A percentile compares a stretch with the other conserved stretches of the same genome.
phyloP scores from a whole-genome alignment of 2,329 filamentous ascomycete species.

The Coniochaeta sp. region DNA sequence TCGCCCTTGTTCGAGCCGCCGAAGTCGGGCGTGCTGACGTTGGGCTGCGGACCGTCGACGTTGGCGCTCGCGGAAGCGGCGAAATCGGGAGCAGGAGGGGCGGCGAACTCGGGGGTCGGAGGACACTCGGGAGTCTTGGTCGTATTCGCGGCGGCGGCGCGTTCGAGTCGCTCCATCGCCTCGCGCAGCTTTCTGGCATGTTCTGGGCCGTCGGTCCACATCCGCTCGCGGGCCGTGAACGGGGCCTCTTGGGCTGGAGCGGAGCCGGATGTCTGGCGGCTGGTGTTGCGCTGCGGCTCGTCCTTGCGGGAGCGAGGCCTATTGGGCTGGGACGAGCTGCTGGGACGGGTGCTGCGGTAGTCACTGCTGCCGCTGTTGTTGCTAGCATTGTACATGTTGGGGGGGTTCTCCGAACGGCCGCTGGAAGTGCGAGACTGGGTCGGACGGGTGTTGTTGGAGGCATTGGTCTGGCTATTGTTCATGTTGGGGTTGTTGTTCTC shows the following conservation, averaged over 20 bases:
- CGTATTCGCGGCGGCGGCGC: neutral
- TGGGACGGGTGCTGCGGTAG: neutral
- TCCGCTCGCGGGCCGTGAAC: neutral
- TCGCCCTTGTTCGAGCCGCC: neutral
- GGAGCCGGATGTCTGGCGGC: neutral
- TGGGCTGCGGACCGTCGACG: neutral
- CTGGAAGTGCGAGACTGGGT: neutral
- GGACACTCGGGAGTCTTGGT: neutral
- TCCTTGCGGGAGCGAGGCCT: neutral
- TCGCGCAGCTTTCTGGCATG: neutral
- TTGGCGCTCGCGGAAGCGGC: too few relatives aligned
- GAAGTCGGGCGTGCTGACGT: neutral
- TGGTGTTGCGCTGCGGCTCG: neutral
- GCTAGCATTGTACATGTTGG: neutral
- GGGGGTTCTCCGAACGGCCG: neutral
- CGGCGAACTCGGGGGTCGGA: neutral
- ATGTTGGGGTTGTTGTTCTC: neutral
- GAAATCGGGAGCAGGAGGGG: neutral
- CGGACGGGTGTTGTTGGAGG: neutral
- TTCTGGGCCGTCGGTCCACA: neutral
- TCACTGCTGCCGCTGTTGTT: neutral
- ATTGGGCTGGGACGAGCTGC: neutral
- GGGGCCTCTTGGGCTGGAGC: neutral
- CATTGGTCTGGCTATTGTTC: neutral
- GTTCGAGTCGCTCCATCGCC: neutral